Evolutionary conservation across 306 rosid genomes (phyloP), one percentile per base, ranked within the genome.

Genomic region (Cucurbita moschata): DNA sequence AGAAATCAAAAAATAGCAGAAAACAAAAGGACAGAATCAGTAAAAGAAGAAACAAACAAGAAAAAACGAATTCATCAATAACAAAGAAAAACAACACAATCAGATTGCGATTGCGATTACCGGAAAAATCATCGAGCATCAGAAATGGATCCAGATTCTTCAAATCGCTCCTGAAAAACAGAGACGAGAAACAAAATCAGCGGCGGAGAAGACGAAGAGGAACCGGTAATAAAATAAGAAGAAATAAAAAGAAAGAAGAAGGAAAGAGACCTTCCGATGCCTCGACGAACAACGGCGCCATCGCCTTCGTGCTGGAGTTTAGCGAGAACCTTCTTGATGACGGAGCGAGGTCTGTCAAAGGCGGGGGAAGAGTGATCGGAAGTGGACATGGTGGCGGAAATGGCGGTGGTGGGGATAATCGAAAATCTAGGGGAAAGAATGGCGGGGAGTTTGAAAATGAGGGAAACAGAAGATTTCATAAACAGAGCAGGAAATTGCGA

Each of bases 131-230:
- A 78, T 82, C 83, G 11, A 88, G 62, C 89, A 83, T 51, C 49
- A 88, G 81, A 80, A 88, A 88, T 21, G 92, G 92, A 65, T 88
- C 92, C 78, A 88, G 63, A 59, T 54, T 79, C 77, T 66, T 82
- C 80, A 84, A 71, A 50, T 84, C 92, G 26, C 78, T 67, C 65
- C 87, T 86, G 82, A 66, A 58, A 71, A 58, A 46, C 19, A 21
- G 16, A 26, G 61, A 54, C 38, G 0, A 23, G 73, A 38, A n/a
- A 53, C 4, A 11, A 44, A 55, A 4, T 38, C 16, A 77, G 40
- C 6, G 19, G 11, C 43, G 16, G 50, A 81, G 67, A 7, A 26
- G 6, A 43, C 4, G 66, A 42, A 21, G 14, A 56, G 37, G 30
- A 30, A 11, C 26, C 5, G 15, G 6, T 6, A 5, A 26, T 26